Evolutionary conservation across 805 yeast species (phyloP).

Genomic region (Nakazawaea pomicola): DNA sequence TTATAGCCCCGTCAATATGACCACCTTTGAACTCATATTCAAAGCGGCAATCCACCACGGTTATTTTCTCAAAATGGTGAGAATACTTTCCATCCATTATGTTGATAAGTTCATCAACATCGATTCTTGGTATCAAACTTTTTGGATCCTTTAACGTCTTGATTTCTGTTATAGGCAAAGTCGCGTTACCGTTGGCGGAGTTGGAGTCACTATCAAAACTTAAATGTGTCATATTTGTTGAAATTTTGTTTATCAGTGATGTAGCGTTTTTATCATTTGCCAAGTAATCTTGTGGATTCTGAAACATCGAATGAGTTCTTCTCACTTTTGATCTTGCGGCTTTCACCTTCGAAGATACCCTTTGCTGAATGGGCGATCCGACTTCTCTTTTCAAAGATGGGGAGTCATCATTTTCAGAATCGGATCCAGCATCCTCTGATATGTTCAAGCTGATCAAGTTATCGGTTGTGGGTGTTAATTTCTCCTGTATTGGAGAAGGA

Average conservation of each 20-base stretch:
- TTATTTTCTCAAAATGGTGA: slow-evolving; percentile 47
- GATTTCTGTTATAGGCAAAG: slow-evolving; percentile 27
- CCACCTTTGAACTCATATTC: slow-evolving; percentile 92
- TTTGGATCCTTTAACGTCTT: slow-evolving; percentile 39
- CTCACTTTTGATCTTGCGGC: slow-evolving; percentile 37
- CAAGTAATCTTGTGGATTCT: slow-evolving; percentile 21
- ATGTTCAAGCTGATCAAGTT: slow-evolving; percentile 3
- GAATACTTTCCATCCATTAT: slow-evolving; percentile 50
- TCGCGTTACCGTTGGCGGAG: slow-evolving; percentile 16
- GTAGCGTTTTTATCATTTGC: slow-evolving; percentile 7
- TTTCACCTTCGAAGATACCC: slow-evolving; percentile 16
- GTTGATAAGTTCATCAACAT: slow-evolving; percentile 49
- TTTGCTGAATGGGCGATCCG: slow-evolving; percentile 35
- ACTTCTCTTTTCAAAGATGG: slow-evolving; percentile 23
- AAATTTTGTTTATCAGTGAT: slow-evolving; percentile 12
- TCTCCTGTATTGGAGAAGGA: slow-evolving; percentile 22
- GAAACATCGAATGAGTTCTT: slow-evolving; percentile 67
- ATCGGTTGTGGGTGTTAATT: slow-evolving; percentile 7
- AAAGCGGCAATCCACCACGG: slow-evolving; percentile 84
- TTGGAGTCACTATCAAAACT: slow-evolving; percentile 7
- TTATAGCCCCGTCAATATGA: slow-evolving; percentile 80
- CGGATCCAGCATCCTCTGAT: slow-evolving; percentile 7
- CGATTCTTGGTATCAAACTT: slow-evolving; percentile 70
- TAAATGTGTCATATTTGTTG: slow-evolving; percentile 9
- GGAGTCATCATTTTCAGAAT: slow-evolving; percentile 13